Conservation (phyloP, 2,329 filamentous ascomycete genomes). For the Calonectria pseudoreteaudii region DNA sequence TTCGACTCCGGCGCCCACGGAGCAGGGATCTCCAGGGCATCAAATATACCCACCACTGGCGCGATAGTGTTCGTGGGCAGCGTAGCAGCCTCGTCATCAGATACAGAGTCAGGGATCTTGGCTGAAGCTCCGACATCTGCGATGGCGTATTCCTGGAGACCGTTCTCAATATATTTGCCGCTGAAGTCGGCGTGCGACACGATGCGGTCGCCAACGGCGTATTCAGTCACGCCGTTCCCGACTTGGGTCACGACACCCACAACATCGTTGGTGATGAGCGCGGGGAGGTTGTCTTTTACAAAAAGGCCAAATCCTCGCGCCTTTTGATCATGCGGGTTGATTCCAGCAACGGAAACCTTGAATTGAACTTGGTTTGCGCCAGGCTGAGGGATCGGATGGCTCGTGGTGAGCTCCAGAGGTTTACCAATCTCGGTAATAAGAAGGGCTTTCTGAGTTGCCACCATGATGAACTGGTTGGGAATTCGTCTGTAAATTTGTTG, state of each 20-base stretch:
- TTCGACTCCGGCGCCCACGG: background rate
- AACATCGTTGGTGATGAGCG: constrained; percentile 9
- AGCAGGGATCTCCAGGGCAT: background rate
- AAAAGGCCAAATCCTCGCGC: background rate
- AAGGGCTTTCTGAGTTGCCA: background rate
- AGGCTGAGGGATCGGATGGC: background rate
- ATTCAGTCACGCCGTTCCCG: background rate
- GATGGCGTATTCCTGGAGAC: background rate
- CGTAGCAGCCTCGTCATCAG: constrained; percentile 1
- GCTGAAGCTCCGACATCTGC: background rate
- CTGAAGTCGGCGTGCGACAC: background rate
- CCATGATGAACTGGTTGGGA: background rate
- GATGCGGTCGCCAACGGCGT: background rate
- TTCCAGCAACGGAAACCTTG: background rate
- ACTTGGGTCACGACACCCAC: constrained; percentile 1
- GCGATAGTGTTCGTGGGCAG: background rate
- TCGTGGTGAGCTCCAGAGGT: background rate
- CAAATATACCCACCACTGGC: background rate
- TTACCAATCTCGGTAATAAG: background rate
- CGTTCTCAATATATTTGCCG: background rate
- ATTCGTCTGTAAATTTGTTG: background rate
- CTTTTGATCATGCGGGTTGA: constrained; percentile 1
- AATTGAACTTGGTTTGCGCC: background rate
- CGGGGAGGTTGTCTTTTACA: background rate
- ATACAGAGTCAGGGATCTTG: constrained; percentile 1